Conservation (phyloP, 2,329 filamentous ascomycete species). For the Bipolaris victoriae region DNA sequence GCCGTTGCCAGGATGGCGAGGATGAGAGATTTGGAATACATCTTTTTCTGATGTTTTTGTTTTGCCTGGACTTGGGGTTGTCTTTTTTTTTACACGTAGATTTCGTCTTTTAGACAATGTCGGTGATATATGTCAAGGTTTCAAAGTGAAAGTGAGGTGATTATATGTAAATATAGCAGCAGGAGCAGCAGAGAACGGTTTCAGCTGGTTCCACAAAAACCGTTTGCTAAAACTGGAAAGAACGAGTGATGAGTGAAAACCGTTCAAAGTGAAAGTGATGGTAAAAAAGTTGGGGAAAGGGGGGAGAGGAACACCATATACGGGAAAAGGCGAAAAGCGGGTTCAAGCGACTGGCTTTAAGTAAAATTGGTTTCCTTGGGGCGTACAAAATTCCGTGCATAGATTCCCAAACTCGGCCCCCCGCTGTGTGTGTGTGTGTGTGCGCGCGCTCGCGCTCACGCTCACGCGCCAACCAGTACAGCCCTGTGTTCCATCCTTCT, state of each 20-base stretch:
- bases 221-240: too few relatives aligned
- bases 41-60: conserved; percentile 1
- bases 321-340: not conserved
- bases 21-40: conserved; percentile 28
- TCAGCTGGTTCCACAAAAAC: too few relatives aligned
- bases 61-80: not conserved
- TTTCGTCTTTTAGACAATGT: not conserved
- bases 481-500: not conserved
- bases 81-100: too few relatives aligned
- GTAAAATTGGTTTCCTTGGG: not conserved
- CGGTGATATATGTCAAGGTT: too few relatives aligned
- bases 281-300: not conserved
- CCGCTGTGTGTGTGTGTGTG: too few relatives aligned
- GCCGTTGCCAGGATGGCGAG: conserved; percentile 25
- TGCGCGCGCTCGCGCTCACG: too few relatives aligned
- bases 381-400: not conserved
- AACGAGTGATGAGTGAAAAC: too few relatives aligned
- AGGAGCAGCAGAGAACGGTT: too few relatives aligned
- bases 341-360: not conserved
- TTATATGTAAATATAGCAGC: too few relatives aligned
- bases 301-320: not conserved
- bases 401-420: not conserved
- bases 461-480: too few relatives aligned
- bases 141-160: too few relatives aligned
- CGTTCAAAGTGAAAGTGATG: not conserved